Evolutionary conservation across 768 basidiomycete species (phyloP).

Genomic region (Lactarius psammicola): DNA sequence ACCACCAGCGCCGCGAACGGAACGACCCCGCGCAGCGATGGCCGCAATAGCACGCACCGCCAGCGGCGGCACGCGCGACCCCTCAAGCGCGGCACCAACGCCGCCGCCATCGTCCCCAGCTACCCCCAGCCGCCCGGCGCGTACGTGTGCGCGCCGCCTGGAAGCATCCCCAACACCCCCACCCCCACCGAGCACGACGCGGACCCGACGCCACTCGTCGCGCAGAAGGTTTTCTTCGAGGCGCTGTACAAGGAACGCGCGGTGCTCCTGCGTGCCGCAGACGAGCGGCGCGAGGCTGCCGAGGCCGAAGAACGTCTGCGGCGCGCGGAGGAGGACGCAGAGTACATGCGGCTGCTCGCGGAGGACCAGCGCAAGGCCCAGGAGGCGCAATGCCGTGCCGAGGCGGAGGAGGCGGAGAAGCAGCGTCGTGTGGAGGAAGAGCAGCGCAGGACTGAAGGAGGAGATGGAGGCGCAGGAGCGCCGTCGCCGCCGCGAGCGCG

Average conservation of each 20-base stretch:
- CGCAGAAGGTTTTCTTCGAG: conserved; percentile 15
- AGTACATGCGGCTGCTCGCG: not conserved
- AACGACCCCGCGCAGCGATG: not conserved
- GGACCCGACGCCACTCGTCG: not conserved
- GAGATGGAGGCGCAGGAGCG: not conserved
- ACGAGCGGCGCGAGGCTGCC: not conserved
- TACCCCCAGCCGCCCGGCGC: conserved; percentile 12
- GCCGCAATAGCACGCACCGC: not conserved
- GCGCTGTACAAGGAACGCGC: conserved; percentile 3
- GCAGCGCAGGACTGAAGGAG: not conserved
- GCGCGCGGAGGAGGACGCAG: conserved; percentile 5
- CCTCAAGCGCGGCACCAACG: conserved; percentile 9
- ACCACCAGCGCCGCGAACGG: not conserved
- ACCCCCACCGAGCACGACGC: not conserved
- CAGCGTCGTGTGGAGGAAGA: conserved; percentile 8
- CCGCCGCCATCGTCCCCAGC: not conserved
- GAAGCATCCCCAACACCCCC: not conserved
- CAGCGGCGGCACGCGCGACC: not conserved
- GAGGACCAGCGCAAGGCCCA: conserved; percentile 11
- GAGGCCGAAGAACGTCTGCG: not conserved
- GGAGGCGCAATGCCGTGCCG: conserved; percentile 9
- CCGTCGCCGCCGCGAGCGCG: not conserved
- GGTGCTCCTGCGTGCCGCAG: not conserved
- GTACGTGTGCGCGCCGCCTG: not conserved
- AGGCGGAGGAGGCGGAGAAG: conserved; percentile 11